These are phyloP conservation scores for Aaosphaeria pasadenensis DNA, from an alignment of 2,329 filamentous ascomycete genomes.

Conservation along the genomic window DNA sequence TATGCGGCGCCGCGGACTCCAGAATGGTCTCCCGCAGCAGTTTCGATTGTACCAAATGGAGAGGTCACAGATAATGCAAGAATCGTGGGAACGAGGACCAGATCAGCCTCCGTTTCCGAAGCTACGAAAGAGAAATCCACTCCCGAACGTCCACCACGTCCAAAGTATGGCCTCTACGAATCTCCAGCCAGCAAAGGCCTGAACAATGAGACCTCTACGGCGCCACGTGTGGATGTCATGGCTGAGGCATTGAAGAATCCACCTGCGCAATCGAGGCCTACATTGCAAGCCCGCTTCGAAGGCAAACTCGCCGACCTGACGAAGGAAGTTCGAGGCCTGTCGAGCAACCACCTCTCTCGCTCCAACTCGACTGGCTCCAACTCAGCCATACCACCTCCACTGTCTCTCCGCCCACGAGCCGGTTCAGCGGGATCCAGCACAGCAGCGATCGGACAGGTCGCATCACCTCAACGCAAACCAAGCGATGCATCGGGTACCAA, in stretches of 20 bases:
- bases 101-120: slow-evolving; percentile 14
- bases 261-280: slow-evolving; percentile 2
- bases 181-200: slow-evolving; percentile 2
- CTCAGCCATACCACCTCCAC: slow-evolving; percentile 2
- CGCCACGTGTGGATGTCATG: slow-evolving; percentile 17
- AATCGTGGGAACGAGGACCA: slow-evolving; percentile 4
- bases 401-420: slow-evolving; percentile 8
- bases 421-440: slow-evolving; percentile 13
- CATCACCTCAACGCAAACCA: slow-evolving; percentile 9
- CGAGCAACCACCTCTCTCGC: neutral
- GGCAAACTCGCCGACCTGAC: slow-evolving; percentile 3
- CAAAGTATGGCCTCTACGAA: slow-evolving; percentile 20
- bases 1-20: slow-evolving; percentile 11
- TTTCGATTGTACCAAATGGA: neutral
- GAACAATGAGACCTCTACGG: slow-evolving; percentile 4
- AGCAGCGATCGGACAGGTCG: slow-evolving; percentile 2
- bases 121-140: slow-evolving; percentile 12
- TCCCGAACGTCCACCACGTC: slow-evolving; percentile 22
- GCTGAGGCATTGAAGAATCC: slow-evolving; percentile 21
- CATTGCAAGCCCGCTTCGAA: neutral
- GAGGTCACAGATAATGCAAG: neutral
- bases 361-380: slow-evolving; percentile 1
- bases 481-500: slow-evolving; percentile 17
- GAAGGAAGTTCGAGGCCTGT: neutral
- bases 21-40: slow-evolving; percentile 4